Percentiles rank a stretch among this genome's conserved stretches.
Evolutionary conservation across 139 green algal genomes (phyloP).

Genomic region (Coccomyxa sp.): DNA sequence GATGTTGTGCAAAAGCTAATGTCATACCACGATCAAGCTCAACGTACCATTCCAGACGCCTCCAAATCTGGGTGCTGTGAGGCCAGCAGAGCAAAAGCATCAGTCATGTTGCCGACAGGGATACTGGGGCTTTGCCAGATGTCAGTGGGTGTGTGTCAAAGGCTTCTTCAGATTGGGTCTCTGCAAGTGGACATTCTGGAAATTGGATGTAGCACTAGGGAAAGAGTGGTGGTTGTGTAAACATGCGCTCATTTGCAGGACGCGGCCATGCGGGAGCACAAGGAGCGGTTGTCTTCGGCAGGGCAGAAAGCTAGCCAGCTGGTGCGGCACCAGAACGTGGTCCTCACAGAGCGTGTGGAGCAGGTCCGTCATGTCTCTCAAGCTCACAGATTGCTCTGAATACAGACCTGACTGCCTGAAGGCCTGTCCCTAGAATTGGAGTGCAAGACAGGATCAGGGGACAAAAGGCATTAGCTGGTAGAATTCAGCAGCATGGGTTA

Average conservation of each 20-base stretch:
- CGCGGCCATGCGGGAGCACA: slow-evolving; percentile 36
- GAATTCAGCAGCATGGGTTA: no score
- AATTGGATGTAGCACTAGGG: not conserved
- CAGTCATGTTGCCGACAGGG: no score
- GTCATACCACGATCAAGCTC: no score
- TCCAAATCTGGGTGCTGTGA: slow-evolving; percentile 1
- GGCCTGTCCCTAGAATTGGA: no score
- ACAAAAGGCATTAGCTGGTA: no score
- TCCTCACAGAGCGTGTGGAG: slow-evolving; percentile 13
- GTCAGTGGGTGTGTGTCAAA: not conserved
- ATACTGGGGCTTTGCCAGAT: no score
- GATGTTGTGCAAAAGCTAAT: no score
- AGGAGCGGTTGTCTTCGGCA: slow-evolving; percentile 28
- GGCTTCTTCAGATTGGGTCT: not conserved
- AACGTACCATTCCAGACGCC: no score
- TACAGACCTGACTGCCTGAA: no score
- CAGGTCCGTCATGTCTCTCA: not conserved
- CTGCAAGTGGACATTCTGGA: not conserved
- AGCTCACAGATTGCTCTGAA: not conserved
- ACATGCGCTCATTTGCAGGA: no score
- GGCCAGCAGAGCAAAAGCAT: not conserved
- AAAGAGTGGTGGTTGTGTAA: not conserved
- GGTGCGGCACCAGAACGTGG: slow-evolving; percentile 19
- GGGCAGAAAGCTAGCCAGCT: slow-evolving; percentile 23
- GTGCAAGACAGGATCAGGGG: no score